A percentile compares a stretch with the other conserved stretches of the same genome.
Evolutionary conservation across 306 rosid genomes (phyloP).

Genomic region (Quercus robur): DNA sequence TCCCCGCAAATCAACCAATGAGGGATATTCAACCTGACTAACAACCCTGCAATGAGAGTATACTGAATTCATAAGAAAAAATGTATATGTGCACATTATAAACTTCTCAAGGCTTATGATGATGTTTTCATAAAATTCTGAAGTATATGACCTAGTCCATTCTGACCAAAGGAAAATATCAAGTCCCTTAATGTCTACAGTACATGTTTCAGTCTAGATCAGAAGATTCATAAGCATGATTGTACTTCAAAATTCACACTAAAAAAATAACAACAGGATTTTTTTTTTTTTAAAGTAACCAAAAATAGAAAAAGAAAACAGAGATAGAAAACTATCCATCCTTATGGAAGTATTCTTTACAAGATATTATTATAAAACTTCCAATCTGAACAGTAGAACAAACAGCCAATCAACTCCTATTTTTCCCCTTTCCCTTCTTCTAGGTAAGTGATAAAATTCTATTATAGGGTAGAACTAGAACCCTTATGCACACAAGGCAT

Average conservation of each 20-base stretch:
- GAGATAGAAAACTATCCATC: background rate
- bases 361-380: background rate
- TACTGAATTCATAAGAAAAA: slow-evolving; percentile 23
- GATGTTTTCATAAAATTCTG: background rate
- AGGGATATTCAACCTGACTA: slow-evolving; percentile 97
- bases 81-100: background rate
- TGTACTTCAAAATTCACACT: background rate
- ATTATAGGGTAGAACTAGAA: background rate
- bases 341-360: background rate
- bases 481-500: background rate
- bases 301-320: background rate
- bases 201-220: background rate
- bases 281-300: no score
- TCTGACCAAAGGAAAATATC: background rate
- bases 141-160: background rate
- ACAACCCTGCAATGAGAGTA: slow-evolving; percentile 83
- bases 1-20: slow-evolving; percentile 95
- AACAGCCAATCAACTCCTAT: background rate
- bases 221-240: background rate
- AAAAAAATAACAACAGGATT: background rate
- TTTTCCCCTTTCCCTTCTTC: background rate
- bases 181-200: background rate
- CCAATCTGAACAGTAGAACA: background rate
- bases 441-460: background rate
- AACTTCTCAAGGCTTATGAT: background rate